Conservation (phyloP, 164 flowering plant species). For the Annona cherimola region DNA sequence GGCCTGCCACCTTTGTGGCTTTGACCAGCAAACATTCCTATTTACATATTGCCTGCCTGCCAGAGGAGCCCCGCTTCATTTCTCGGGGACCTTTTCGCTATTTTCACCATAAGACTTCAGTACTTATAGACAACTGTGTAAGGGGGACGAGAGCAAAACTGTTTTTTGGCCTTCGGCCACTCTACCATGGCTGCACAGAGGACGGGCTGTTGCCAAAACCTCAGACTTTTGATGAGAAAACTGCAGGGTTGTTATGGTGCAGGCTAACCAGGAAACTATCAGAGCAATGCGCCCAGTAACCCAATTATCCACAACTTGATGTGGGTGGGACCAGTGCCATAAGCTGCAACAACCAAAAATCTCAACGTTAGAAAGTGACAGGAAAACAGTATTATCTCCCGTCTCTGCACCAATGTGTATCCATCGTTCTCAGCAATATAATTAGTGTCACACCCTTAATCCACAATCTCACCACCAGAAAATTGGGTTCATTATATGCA, state of each 20-base stretch:
- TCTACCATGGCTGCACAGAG: not conserved
- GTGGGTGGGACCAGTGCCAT: conserved; percentile 12
- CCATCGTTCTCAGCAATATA: too few species aligned
- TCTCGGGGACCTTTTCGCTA: conserved; percentile 13
- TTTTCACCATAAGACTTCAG: conserved; percentile 7
- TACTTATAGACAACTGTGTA: not conserved
- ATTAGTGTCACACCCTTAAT: too few species aligned
- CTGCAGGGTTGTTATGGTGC: not conserved
- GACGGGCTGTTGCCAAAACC: conserved; percentile 11
- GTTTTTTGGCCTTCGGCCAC: conserved; percentile 8
- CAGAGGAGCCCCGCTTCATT: conserved; percentile 8
- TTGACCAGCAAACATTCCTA: conserved; percentile 36
- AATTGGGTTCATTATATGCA: too few species aligned
- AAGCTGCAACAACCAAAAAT: conserved; percentile 28
- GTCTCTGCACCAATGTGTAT: too few species aligned
- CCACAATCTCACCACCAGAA: too few species aligned
- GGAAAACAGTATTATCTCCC: too few species aligned
- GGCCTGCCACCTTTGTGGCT: conserved; percentile 57
- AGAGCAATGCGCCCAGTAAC: conserved; percentile 14
- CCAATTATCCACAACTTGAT: conserved; percentile 22
- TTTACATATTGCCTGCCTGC: conserved; percentile 17
- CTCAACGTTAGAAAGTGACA: too few species aligned
- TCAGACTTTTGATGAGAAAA: conserved; percentile 1
- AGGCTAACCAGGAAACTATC: not conserved
- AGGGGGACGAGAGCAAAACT: conserved; percentile 16